Percentiles rank a stretch among this genome's conserved stretches.
These are phyloP conservation scores for Populus hybrid DNA, from an alignment of 441 rosid genomes.

Conservation along the genomic window DNA sequence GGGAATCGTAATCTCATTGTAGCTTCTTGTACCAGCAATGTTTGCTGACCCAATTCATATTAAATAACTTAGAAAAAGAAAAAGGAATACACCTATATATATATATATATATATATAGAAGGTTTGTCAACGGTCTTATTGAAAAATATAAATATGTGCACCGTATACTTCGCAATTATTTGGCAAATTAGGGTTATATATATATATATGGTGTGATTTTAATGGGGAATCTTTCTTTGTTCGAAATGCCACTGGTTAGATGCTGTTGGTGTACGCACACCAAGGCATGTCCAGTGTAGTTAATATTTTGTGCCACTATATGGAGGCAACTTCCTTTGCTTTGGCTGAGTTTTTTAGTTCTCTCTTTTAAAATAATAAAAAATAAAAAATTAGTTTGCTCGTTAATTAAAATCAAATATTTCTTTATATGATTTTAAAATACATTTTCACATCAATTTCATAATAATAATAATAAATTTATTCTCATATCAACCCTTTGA, in stretches of 20 bases:
- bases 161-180: not conserved
- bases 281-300: not conserved
- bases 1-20: not conserved
- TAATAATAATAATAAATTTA: too few species aligned
- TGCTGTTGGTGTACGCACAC: not conserved
- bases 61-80: too few species aligned
- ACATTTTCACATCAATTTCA: too few species aligned
- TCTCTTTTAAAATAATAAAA: too few species aligned
- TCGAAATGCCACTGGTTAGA: not conserved
- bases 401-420: too few species aligned
- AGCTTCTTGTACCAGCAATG: not conserved
- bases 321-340: conserved; percentile 4
- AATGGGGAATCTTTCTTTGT: not conserved
- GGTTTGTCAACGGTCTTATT: not conserved
- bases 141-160: not conserved
- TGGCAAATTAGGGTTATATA: not conserved
- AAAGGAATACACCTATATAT: too few species aligned
- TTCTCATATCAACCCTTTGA: too few species aligned
- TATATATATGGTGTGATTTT: too few species aligned
- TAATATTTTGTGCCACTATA: not conserved
- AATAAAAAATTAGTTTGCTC: too few species aligned
- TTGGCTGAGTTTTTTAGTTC: not conserved
- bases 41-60: too few species aligned
- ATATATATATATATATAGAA: too few species aligned
- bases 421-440: too few species aligned